Percentiles rank a stretch among this genome's conserved stretches.
These are phyloP conservation scores for Haematococcus lacustris DNA, from an alignment of 139 green algal species.

Conservation along the genomic window DNA sequence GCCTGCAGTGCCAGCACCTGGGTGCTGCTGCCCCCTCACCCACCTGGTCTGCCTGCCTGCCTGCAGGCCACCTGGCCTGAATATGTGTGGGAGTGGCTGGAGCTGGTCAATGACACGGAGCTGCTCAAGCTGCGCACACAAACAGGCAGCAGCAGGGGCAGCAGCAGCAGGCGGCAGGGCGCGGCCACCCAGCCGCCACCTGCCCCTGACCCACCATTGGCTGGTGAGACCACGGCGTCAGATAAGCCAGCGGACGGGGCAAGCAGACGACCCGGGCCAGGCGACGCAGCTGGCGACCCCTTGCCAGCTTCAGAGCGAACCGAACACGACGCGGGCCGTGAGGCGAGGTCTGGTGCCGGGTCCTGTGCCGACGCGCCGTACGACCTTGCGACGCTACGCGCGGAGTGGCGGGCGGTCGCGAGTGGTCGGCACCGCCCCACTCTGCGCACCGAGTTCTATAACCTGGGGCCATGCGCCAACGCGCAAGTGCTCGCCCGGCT, in stretches of 20 bases:
- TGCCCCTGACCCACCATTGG: too few relatives aligned
- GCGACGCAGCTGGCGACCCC: too few relatives aligned
- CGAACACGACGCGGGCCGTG: too few relatives aligned
- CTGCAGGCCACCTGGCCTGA: conserved; percentile 60
- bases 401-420: background rate
- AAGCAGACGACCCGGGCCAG: too few relatives aligned
- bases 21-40: too few relatives aligned
- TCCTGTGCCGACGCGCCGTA: too few relatives aligned
- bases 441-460: conserved; percentile 41
- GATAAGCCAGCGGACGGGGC: too few relatives aligned
- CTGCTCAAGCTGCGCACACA: conserved; percentile 6
- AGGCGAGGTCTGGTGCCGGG: too few relatives aligned
- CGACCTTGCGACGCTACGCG: background rate
- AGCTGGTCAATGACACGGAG: conserved; percentile 22
- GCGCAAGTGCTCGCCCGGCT: conserved; percentile 42
- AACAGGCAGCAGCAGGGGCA: background rate
- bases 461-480: conserved; percentile 31
- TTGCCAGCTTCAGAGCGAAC: too few relatives aligned
- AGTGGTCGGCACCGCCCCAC: background rate
- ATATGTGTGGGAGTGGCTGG: conserved; percentile 66
- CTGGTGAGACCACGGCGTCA: too few relatives aligned
- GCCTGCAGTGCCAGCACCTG: too few relatives aligned
- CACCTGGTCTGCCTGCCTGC: too few relatives aligned
- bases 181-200: background rate
- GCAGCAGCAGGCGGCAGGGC: background rate